A percentile compares a stretch with the other conserved stretches of the same genome.
These are phyloP conservation scores for Verticillium tricorpus DNA, from an alignment of 2,329 filamentous ascomycete genomes.

Conservation along the genomic window DNA sequence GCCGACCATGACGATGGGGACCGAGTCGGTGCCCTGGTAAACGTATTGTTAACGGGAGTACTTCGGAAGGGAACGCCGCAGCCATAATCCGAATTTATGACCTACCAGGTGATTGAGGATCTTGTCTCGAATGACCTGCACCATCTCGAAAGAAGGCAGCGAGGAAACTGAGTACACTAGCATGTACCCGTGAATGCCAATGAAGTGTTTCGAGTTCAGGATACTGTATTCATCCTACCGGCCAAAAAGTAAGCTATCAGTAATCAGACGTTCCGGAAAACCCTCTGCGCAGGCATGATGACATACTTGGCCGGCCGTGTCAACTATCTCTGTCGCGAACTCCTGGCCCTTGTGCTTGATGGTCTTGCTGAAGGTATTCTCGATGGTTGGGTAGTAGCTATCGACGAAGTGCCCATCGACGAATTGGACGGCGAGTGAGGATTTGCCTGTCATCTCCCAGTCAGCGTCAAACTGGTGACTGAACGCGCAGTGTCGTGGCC, in stretches of 20 bases:
- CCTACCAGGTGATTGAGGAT: slow-evolving; percentile 91
- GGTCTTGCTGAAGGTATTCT: slow-evolving; percentile 96
- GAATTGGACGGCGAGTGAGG: slow-evolving; percentile 92
- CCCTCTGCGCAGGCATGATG: neutral
- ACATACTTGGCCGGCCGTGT: slow-evolving; percentile 87
- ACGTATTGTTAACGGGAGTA: neutral
- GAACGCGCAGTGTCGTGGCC: too few relatives aligned
- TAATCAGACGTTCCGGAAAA: neutral
- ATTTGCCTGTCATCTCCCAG: slow-evolving; percentile 66
- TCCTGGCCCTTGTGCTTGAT: slow-evolving; percentile 93
- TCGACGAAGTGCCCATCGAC: slow-evolving; percentile 98
- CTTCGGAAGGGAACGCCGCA: neutral
- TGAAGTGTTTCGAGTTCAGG: slow-evolving; percentile 97
- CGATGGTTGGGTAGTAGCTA: slow-evolving; percentile 98
- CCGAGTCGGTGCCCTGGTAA: slow-evolving; percentile 77
- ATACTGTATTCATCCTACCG: slow-evolving; percentile 96
- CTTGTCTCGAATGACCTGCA: slow-evolving; percentile 92
- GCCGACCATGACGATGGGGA: slow-evolving; percentile 90
- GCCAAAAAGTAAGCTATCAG: slow-evolving; percentile 10
- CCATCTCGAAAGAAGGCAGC: slow-evolving; percentile 94
- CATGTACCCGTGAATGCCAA: slow-evolving; percentile 98
- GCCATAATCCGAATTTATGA: neutral
- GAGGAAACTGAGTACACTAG: slow-evolving; percentile 97
- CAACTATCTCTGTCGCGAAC: slow-evolving; percentile 93
- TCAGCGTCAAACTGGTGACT: too few relatives aligned